Base-by-base conservation (phyloP, 345 rosid genomes). In the Cochlearia excelsa region DNA sequence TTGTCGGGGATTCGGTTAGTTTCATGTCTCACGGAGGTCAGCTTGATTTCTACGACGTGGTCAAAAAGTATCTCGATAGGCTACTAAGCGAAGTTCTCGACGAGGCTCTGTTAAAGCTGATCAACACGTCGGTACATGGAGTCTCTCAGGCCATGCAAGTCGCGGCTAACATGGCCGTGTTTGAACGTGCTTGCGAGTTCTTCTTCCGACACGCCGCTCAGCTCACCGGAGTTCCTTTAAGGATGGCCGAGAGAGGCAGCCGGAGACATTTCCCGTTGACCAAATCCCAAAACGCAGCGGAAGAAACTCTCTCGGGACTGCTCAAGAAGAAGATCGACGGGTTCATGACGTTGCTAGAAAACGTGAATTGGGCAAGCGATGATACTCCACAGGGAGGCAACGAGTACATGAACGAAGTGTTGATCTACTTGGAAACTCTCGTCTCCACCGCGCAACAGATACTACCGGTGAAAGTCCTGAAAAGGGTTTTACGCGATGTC, bases 381-480 rank as follows among this genome's bases (percentile, higher is more conserved):
- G 95, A 89, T 43, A 75, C 81, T 44, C 71, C 76, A 30, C 85
- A 80, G 68, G 82, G 75, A 52, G 97, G 99, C 35, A 93, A 93
- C 47, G 99, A 93, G 65, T 93, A 89, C 75, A 95, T 84, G 74
- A 93, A 85, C 68, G 99, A 93, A 73, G 97, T 93, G 57, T 67
- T 87, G 53, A 85, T 93, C 58, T 93, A 87, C 82, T 68, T 93
- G 71, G 97, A 84, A 66, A 93, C 94, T 50, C 69, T 89, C 60
- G 97, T 93, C 72, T 85, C 99, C 40, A 89, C 95, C 3, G 99
- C 99, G 30, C 99, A 93, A 73, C 97, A 87, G 81, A 89, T 93
- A 55, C 73, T 93, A 79, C 97, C 99, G 0, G 71, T 77, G 39
- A 70, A 63, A 11, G 99, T 89, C 65, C 88, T 93, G 26, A 86